Evolutionary conservation across 805 yeast genomes (phyloP).

Genomic region (Komagataella populi): DNA sequence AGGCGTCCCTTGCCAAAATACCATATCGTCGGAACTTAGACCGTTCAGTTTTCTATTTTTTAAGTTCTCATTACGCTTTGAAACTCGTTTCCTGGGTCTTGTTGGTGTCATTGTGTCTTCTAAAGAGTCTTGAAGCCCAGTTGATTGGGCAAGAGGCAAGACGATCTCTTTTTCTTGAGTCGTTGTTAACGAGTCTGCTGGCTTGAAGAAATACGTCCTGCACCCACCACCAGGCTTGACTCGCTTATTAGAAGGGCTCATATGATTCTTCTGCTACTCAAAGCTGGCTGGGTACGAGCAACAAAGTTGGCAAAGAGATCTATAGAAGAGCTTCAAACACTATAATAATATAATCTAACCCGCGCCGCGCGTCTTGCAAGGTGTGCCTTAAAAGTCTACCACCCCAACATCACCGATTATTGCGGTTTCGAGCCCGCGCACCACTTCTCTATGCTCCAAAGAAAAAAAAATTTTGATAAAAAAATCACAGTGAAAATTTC

Average conservation of each 20-base stretch:
- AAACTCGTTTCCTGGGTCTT: background rate
- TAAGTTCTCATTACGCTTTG: background rate
- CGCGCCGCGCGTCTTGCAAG: background rate
- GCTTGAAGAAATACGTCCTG: background rate
- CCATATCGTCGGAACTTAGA: conserved; percentile 20
- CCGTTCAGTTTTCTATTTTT: conserved; percentile 6
- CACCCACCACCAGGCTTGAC: background rate
- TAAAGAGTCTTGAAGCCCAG: background rate
- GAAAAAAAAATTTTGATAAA: background rate
- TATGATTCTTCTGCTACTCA: background rate
- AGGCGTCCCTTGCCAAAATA: conserved; percentile 29
- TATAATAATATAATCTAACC: background rate
- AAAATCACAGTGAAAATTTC: background rate
- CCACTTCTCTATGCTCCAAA: background rate
- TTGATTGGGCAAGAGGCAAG: background rate
- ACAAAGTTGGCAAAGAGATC: background rate
- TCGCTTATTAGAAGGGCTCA: background rate
- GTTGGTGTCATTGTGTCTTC: background rate
- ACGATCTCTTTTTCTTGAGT: background rate
- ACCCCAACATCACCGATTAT: background rate
- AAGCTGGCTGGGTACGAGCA: background rate
- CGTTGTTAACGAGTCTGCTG: background rate
- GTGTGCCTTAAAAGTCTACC: background rate
- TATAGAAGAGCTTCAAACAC: background rate
- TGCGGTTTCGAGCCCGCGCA: background rate